A percentile compares a stretch with the other conserved stretches of the same genome.
phyloP scores from a whole-genome alignment of 2,329 filamentous ascomycete species.

The Fusarium marasasianum region DNA sequence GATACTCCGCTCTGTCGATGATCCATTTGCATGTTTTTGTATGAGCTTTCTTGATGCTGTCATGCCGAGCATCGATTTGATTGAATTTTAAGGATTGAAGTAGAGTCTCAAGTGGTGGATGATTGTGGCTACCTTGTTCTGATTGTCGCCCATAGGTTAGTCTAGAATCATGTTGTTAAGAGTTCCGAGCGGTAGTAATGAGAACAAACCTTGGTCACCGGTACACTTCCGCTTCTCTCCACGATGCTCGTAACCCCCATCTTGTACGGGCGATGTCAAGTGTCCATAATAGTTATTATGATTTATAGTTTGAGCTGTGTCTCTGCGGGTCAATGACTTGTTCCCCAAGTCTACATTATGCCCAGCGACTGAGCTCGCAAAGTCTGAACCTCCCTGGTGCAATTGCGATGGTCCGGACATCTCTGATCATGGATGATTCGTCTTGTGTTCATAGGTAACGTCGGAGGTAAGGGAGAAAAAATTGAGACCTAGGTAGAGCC shows the following conservation, averaged over 20 bases:
- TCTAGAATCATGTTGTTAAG: no score
- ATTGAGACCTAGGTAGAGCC: no score
- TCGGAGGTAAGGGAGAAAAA: no score
- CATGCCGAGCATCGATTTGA: slow-evolving; percentile 18
- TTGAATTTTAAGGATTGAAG: slow-evolving; percentile 19
- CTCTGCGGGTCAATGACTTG: background rate
- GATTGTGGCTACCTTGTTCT: background rate
- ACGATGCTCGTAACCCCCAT: fast-evolving
- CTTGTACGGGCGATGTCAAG: fast-evolving
- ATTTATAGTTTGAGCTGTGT: background rate
- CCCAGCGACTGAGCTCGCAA: background rate
- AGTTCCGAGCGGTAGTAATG: fast-evolving
- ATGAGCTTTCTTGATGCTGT: slow-evolving; percentile 17
- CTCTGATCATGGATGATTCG: fast-evolving
- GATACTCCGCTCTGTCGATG: background rate
- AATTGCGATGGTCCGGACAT: background rate
- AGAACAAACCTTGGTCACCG: background rate
- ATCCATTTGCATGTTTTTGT: slow-evolving; percentile 31
- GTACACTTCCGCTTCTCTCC: background rate
- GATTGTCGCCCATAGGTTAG: fast-evolving
- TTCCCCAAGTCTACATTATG: background rate
- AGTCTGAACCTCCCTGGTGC: background rate
- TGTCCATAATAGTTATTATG: background rate
- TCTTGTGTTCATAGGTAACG: fast-evolving
- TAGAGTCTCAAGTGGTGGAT: fast-evolving